phyloP scores from a whole-genome alignment of 805 yeast species.

The Yamadazyma laniorum region DNA sequence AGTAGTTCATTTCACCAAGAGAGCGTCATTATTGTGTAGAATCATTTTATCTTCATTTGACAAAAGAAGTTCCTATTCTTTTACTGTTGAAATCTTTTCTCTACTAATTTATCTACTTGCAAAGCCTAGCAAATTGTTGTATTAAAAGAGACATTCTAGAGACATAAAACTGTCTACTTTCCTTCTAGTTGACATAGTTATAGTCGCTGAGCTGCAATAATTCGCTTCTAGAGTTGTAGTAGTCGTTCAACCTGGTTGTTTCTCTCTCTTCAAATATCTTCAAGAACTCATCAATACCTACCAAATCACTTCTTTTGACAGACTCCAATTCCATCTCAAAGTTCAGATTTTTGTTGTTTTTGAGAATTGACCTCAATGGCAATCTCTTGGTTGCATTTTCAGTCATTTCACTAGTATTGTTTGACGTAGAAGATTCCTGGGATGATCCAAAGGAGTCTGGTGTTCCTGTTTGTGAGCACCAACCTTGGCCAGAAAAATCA shows the following conservation, averaged over 20 bases:
- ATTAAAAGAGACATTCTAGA: too few species aligned
- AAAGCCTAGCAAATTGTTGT: too few species aligned
- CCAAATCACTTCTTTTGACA: conserved; percentile 16
- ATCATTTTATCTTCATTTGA: too few species aligned
- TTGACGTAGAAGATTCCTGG: not conserved
- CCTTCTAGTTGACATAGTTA: too few species aligned
- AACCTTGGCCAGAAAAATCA: too few species aligned
- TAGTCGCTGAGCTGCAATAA: not conserved
- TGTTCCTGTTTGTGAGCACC: not conserved
- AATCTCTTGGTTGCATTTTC: not conserved
- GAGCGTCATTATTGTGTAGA: too few species aligned
- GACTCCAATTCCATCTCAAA: conserved; percentile 20
- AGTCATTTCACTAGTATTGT: not conserved
- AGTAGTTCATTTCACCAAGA: too few species aligned
- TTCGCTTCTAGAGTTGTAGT: not conserved
- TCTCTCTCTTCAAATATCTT: conserved; percentile 14
- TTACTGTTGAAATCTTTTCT: too few species aligned
- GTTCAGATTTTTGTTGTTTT: conserved; percentile 24
- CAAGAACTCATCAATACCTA: conserved; percentile 20
- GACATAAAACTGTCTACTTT: too few species aligned
- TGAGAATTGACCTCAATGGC: conserved; percentile 23
- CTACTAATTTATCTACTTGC: too few species aligned
- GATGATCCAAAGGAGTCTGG: not conserved
- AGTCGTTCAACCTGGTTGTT: conserved; percentile 10
- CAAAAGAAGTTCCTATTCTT: too few species aligned